Percentiles rank a stretch among this genome's conserved stretches.
Conservation (phyloP, 495 filamentous ascomycete species). For the Pyrenula aspistea region DNA sequence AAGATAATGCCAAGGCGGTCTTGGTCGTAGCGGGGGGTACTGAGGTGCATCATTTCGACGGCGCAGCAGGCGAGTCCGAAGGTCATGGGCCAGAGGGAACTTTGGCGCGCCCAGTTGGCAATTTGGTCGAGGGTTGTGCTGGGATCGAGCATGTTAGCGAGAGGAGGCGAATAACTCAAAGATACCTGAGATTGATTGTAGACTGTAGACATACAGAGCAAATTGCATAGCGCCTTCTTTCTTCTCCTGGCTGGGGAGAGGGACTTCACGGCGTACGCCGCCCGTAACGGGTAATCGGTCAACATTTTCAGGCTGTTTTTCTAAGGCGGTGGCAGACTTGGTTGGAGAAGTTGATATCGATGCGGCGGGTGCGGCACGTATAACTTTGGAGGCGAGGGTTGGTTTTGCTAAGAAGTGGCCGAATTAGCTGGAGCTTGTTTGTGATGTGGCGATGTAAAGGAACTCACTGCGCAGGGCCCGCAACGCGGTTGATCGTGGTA, state of each 20-base stretch:
- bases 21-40: conserved; percentile 91
- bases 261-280: conserved; percentile 61
- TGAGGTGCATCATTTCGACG: conserved; percentile 97
- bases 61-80: conserved; percentile 96
- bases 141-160: background rate
- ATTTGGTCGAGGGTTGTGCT: conserved; percentile 88
- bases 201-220: conserved; percentile 59
- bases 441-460: background rate
- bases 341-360: conserved; percentile 28
- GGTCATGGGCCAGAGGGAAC: conserved; percentile 94
- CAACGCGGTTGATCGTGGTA: conserved; percentile 50
- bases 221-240: conserved; percentile 96
- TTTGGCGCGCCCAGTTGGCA: conserved; percentile 89
- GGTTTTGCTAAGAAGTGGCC: conserved; percentile 40
- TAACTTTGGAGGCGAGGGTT: conserved; percentile 42
- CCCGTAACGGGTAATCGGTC: conserved; percentile 26
- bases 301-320: conserved; percentile 26
- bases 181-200: background rate
- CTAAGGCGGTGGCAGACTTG: conserved; percentile 30
- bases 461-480: conserved; percentile 60
- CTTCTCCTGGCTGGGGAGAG: conserved; percentile 78
- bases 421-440: background rate
- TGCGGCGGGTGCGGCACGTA: conserved; percentile 32
- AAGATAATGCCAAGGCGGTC: conserved; percentile 95
- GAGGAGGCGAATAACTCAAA: background rate